Base-by-base conservation (phyloP, 345 rosid genomes). In the Eucalyptus albens region DNA sequence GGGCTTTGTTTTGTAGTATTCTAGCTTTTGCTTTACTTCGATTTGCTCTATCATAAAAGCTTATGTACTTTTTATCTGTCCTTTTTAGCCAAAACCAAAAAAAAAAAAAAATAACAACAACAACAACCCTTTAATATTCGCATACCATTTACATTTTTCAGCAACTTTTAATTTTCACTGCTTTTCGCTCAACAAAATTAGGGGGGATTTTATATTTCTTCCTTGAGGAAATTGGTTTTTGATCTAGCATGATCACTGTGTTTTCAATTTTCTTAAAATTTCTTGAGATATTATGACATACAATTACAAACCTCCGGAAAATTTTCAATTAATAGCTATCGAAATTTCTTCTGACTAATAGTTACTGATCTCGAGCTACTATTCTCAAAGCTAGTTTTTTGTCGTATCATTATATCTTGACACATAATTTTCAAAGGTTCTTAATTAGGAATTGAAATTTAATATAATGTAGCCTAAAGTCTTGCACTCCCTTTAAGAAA, bases 221-320 rank as follows among this genome's bases (percentile, higher is more conserved):
- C 69, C 69, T 0, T 62, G 4, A 29, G 33, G 69, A 29, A 62
- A 62, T 3, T 3, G 6, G 6, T 27, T 27, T 62, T 27, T 27
- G 5, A 27, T 62, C 31, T 6, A 6, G 1, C 4, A 27, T 62
- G 3, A 60, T 3, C 15, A 13, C 0, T 0, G 8, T 6, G 31
- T 13, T 13, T 0, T 27, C 0, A 27, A 62, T 62, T 27, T 3
- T 26, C 31, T 60, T 60, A 13, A 53, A 53, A 53, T 53, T 7
- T 53, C 56, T 53, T 8, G 1, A 53, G 24, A 53, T 53, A 19
- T 53, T 53, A 53, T 1, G 0, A 53, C 24, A 4, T 19, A 19
- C 56, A 19, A 53, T 10, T 53, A 53, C 5, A 53, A 17, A 19
- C 0, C 1, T 53, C 24, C 10, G 0, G 0, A 53, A 19, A 53